phyloP scores from a whole-genome alignment of 805 yeast genomes.

The Candida ficus region DNA sequence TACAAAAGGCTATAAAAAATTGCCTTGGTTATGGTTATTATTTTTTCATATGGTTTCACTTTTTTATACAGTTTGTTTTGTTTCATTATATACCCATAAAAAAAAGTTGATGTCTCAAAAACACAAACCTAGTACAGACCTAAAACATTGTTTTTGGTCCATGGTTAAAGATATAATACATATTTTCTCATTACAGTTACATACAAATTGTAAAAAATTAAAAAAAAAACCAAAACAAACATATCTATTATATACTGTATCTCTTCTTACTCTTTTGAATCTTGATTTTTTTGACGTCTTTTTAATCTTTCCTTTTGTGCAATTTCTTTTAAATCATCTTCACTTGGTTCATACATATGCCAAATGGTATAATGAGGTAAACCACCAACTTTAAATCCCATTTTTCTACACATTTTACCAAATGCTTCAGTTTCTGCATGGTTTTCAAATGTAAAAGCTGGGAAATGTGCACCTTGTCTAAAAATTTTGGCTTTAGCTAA shows the following conservation, averaged over 20 bases:
- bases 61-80: too few species aligned
- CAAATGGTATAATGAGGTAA: slow-evolving; percentile 85
- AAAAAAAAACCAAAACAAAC: neutral
- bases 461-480: slow-evolving; percentile 77
- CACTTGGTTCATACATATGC: slow-evolving; percentile 90
- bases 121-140: too few species aligned
- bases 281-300: slow-evolving; percentile 34
- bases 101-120: too few species aligned
- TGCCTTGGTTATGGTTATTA: too few species aligned
- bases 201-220: too few species aligned
- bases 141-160: too few species aligned
- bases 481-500: slow-evolving; percentile 69
- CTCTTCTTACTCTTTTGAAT: too few species aligned
- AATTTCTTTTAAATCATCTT: slow-evolving; percentile 69
- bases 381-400: slow-evolving; percentile 84
- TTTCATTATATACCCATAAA: too few species aligned
- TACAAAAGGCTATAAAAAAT: too few species aligned
- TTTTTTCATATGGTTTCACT: too few species aligned
- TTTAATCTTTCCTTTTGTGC: slow-evolving; percentile 63
- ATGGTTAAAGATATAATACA: too few species aligned
- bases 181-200: too few species aligned
- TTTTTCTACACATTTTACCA: slow-evolving; percentile 71
- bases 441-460: slow-evolving; percentile 77
- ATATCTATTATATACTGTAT: neutral
- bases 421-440: slow-evolving; percentile 89